Evolutionary conservation across 805 yeast genomes (phyloP).

Genomic region (Starmerella powellii): DNA sequence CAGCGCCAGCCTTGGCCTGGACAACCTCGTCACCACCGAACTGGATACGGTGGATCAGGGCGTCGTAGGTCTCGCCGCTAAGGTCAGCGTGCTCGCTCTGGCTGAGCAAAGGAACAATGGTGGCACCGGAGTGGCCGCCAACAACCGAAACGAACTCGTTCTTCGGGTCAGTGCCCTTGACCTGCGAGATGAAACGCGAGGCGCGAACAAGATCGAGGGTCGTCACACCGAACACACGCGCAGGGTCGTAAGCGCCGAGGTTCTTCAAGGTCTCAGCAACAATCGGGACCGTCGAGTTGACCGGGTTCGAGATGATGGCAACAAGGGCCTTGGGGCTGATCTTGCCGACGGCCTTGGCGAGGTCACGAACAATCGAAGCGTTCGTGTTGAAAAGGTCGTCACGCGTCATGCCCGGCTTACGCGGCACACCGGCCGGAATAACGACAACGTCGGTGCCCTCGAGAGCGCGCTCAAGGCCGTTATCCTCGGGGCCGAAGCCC

Average conservation of each 20-base stretch:
- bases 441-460: conserved; percentile 64
- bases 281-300: conserved; percentile 93
- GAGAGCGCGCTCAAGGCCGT: conserved; percentile 58
- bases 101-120: conserved; percentile 86
- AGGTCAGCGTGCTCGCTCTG: conserved; percentile 52
- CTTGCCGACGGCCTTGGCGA: conserved; percentile 76
- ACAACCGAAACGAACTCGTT: conserved; percentile 73
- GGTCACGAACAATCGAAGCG: conserved; percentile 87
- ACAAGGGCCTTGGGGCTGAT: conserved; percentile 74
- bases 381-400: conserved; percentile 94
- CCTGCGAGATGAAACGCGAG: conserved; percentile 69
- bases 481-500: conserved; percentile 76
- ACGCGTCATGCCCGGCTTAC: conserved; percentile 98
- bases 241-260: conserved; percentile 79
- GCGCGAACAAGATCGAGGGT: conserved; percentile 87
- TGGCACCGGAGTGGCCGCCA: conserved; percentile 96
- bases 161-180: conserved; percentile 59
- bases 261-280: conserved; percentile 84
- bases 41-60: conserved; percentile 75
- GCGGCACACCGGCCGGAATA: conserved; percentile 96
- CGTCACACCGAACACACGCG: conserved; percentile 90
- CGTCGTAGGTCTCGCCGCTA: conserved; percentile 52
- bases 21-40: conserved; percentile 96
- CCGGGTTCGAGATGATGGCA: conserved; percentile 83
- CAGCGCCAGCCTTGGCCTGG: conserved; percentile 86